These are phyloP conservation scores for Cyclanthera cordifolia DNA, from an alignment of 306 rosid genomes.

Conservation along the genomic window DNA sequence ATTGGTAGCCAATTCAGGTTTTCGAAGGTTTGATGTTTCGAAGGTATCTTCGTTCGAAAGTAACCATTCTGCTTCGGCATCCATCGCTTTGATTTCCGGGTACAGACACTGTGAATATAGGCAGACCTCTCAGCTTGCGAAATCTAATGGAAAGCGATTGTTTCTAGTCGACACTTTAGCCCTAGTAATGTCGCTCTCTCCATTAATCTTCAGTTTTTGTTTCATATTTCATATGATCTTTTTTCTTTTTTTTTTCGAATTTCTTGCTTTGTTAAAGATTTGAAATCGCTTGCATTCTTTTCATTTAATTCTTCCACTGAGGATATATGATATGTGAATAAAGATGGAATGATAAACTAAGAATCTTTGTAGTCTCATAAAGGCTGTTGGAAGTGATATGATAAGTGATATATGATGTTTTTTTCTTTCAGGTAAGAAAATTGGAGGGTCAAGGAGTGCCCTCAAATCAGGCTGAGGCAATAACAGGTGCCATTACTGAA, in stretches of 20 bases:
- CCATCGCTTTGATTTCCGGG: conserved; percentile 20
- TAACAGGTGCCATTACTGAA: conserved; percentile 75
- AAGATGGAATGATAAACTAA: neutral
- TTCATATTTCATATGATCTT: neutral
- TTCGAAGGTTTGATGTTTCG: conserved; percentile 32
- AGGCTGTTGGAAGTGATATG: neutral
- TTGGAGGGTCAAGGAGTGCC: conserved; percentile 83
- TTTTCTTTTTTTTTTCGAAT: no score
- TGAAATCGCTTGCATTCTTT: neutral
- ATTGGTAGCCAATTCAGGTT: conserved; percentile 24
- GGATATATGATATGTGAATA: neutral
- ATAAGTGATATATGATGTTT: no score
- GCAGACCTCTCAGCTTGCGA: conserved; percentile 39
- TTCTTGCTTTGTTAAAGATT: neutral
- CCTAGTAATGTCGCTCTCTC: conserved; percentile 35
- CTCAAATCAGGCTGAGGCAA: conserved; percentile 81
- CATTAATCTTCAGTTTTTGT: neutral
- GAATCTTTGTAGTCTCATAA: neutral
- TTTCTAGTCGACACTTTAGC: conserved; percentile 89
- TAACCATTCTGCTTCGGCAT: conserved; percentile 22
- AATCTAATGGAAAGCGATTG: conserved; percentile 52
- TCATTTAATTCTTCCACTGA: neutral
- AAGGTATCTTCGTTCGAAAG: conserved; percentile 22
- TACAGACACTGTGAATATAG: conserved; percentile 29
- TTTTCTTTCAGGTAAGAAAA: conserved; percentile 51